A percentile compares a stretch with the other conserved stretches of the same genome.
These are phyloP conservation scores for Limonomyces culmigenus DNA, from an alignment of 1,284 basidiomycete genomes.

Conservation along the genomic window DNA sequence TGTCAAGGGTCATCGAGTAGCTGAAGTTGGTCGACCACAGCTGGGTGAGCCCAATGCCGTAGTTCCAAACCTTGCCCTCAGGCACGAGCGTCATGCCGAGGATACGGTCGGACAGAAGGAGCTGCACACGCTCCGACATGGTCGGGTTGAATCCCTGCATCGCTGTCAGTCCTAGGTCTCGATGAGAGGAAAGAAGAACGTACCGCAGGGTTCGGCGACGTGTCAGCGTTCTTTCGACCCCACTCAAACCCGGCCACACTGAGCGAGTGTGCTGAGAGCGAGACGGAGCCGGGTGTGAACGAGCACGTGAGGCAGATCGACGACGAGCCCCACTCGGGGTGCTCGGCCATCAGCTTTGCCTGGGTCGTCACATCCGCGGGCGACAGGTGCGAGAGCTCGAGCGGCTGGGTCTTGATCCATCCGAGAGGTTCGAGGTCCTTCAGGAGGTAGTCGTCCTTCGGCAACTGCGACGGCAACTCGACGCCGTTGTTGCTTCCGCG, in stretches of 20 bases:
- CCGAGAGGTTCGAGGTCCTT: conserved; percentile 92
- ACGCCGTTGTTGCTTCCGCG: conserved; percentile 89
- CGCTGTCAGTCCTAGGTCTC: conserved; percentile 7
- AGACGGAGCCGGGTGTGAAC: conserved; percentile 96
- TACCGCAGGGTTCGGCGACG: conserved; percentile 65
- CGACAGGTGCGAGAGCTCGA: conserved; percentile 85
- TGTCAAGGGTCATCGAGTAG: conserved; percentile 82
- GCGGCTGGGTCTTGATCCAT: conserved; percentile 95
- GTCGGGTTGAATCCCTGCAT: conserved; percentile 80
- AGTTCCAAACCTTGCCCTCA: conserved; percentile 88
- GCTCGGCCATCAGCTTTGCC: conserved; percentile 91
- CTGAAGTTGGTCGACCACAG: conserved; percentile 76
- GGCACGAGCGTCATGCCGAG: conserved; percentile 84
- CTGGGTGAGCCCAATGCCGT: conserved; percentile 83
- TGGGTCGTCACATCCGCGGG: conserved; percentile 93
- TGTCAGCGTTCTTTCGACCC: conserved; percentile 88
- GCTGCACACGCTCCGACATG: conserved; percentile 94
- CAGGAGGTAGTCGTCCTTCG: conserved; percentile 86
- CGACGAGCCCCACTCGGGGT: conserved; percentile 88
- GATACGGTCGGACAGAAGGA: conserved; percentile 87
- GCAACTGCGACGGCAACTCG: conserved; percentile 74
- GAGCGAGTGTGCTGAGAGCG: conserved; percentile 82
- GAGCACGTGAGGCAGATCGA: conserved; percentile 90
- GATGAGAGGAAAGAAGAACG: conserved; percentile 1
- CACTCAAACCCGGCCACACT: conserved; percentile 93